These are phyloP conservation scores for Leersia perrieri DNA, from an alignment of 176 grass and related monocot genomes.

Conservation along the genomic window DNA sequence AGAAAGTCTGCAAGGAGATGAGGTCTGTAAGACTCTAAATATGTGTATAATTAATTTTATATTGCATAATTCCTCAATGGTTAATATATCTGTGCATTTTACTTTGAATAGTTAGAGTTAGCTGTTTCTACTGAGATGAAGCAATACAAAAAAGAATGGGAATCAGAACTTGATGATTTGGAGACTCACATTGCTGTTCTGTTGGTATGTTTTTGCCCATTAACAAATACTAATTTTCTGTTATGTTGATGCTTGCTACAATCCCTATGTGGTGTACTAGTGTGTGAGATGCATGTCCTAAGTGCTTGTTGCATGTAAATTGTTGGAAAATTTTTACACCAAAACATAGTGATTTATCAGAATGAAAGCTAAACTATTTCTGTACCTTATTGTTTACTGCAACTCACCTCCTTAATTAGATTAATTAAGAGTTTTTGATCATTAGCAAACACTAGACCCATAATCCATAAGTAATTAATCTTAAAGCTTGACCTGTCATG, in stretches of 20 bases:
- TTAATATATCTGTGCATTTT: conserved; percentile 14
- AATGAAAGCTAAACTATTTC: not conserved
- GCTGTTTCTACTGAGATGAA: conserved; percentile 88
- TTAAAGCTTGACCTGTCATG: conserved; percentile 8
- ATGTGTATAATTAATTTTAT: conserved; percentile 29
- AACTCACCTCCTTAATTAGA: not conserved
- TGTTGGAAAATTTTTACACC: not conserved
- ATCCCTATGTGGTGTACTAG: conserved; percentile 8
- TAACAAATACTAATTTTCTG: conserved; percentile 4
- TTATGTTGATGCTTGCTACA: not conserved
- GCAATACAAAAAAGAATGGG: conserved; percentile 68
- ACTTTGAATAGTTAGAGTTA: conserved; percentile 66
- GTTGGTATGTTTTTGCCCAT: conserved; percentile 63
- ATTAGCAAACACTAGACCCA: not conserved
- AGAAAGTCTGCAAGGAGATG: conserved; percentile 70
- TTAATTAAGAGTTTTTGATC: not conserved
- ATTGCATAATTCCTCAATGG: not conserved
- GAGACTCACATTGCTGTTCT: conserved; percentile 71
- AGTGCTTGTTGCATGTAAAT: not conserved
- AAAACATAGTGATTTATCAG: not conserved
- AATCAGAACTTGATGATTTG: conserved; percentile 76
- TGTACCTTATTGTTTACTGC: not conserved
- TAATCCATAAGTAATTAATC: not conserved
- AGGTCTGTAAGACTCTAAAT: conserved; percentile 40
- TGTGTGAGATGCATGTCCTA: conserved; percentile 22